Percentiles rank a stretch among this genome's conserved stretches.
phyloP scores from a whole-genome alignment of 345 rosid species.

The Boechera stricta region DNA sequence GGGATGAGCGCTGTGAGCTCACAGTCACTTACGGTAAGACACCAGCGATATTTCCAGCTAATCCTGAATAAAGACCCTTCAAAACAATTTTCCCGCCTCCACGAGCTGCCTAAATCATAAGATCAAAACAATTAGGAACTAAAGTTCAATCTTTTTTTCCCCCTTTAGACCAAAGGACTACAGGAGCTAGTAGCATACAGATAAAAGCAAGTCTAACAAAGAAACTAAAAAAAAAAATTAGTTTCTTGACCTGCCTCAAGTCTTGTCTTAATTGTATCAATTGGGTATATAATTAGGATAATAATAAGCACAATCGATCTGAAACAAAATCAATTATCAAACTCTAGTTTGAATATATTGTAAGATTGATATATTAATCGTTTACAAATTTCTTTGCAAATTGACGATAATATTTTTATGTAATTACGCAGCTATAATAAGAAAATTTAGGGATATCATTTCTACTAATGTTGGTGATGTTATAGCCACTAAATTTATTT shows the following conservation, averaged over 20 bases:
- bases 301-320: too few species aligned
- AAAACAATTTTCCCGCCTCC: conserved; percentile 82
- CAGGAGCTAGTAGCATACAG: conserved; percentile 12
- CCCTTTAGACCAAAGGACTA: background rate
- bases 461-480: too few species aligned
- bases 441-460: too few species aligned
- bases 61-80: conserved; percentile 96
- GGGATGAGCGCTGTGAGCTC: conserved; percentile 13
- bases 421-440: too few species aligned
- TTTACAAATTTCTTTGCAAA: too few species aligned
- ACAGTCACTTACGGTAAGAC: conserved; percentile 81
- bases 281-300: conserved; percentile 44
- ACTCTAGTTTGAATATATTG: too few species aligned
- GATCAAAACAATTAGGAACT: conserved; percentile 6
- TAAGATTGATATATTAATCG: too few species aligned
- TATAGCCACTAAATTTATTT: too few species aligned
- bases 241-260: conserved; percentile 73
- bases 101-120: conserved; percentile 65
- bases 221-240: background rate
- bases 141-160: background rate
- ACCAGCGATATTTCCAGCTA: conserved; percentile 90
- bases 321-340: too few species aligned
- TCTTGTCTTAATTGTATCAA: conserved; percentile 93
- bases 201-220: conserved; percentile 14
- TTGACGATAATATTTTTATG: too few species aligned